A percentile compares a stretch with the other conserved stretches of the same genome.
These are phyloP conservation scores for Yueomyces sinensis DNA, from an alignment of 805 yeast genomes.

Conservation along the genomic window DNA sequence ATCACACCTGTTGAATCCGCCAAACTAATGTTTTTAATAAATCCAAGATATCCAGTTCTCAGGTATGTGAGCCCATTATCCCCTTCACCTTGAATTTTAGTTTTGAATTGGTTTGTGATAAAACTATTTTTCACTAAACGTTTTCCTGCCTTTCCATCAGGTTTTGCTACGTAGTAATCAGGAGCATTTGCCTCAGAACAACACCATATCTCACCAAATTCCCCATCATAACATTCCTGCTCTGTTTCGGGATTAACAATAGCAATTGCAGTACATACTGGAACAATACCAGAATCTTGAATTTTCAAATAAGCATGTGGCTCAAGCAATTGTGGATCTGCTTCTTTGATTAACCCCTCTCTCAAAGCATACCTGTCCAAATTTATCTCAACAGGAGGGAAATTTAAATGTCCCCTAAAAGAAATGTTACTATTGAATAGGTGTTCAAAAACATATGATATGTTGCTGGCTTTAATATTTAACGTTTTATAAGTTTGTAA, in stretches of 20 bases:
- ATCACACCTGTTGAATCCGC: conserved; percentile 27
- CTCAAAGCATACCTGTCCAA: conserved; percentile 79
- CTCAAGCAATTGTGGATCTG: conserved; percentile 36
- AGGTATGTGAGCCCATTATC: conserved; percentile 52
- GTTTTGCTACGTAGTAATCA: conserved; percentile 38
- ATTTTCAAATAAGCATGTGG: conserved; percentile 42
- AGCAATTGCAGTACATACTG: conserved; percentile 86
- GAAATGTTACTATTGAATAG: conserved; percentile 72
- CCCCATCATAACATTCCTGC: conserved; percentile 71
- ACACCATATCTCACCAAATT: conserved; percentile 96
- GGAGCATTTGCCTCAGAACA: conserved; percentile 72
- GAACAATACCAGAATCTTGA: conserved; percentile 93
- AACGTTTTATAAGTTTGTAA: conserved; percentile 51
- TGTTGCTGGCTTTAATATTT: conserved; percentile 50
- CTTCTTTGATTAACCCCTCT: conserved; percentile 75
- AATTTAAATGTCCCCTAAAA: conserved; percentile 65
- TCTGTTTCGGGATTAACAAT: conserved; percentile 91
- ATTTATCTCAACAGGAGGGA: conserved; percentile 78
- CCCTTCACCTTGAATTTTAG: conserved; percentile 46
- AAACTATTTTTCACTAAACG: conserved; percentile 37
- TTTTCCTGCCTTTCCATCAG: conserved; percentile 4
- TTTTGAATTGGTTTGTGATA: conserved; percentile 42
- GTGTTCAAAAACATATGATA: conserved; percentile 70
- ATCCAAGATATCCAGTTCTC: conserved; percentile 92
- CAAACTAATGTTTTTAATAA: conserved; percentile 59